Base-by-base conservation (phyloP, 495 filamentous ascomycete species). In the Penicillium cataractarum region DNA sequence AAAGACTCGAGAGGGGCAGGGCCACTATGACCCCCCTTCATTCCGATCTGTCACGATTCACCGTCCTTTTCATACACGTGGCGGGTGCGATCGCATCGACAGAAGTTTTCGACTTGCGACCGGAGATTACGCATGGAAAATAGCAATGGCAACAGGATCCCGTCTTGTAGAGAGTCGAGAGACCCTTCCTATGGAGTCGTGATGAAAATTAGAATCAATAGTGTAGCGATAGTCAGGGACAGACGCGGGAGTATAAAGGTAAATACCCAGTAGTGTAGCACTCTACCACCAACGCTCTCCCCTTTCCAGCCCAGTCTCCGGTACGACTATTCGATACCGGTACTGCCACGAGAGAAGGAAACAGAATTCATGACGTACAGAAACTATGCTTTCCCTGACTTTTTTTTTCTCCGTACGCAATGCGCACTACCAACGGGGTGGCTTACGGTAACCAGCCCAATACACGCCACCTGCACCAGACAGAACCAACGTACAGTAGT, bases 61-160 rank as follows among this genome's bases (percentile, higher is more conserved):
- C n/a, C n/a, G n/a, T n/a, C n/a, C n/a, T n/a, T 27, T 27, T 7
- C 19, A 37, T 21, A 56, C 65, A 67, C 65, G 61, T 67, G 65
- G 65, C 48, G 22, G n/a, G 52, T 54, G 31, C 42, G 39, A 55
- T 29, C 17, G 13, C 29, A 58, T 39, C 35, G 10, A 12, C 9
- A 2, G 7, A 6, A 33, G 4, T 26, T 46, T 26, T 9, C 17
- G 17, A 17, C 48, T 35, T 49, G 21, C n/a, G 29, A 37, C 13
- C 31, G 56, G 27, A 50, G 29, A 37, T 35, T 44, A 21, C 40
- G 12, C 8, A 21, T 21, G 40, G 40, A 10, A 44, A 2, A 22
- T 0, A 6, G 6, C 17, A 42, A 42, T 21, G 17, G 19, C 35
- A 13, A 4, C 13, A 15, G 7, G 1, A 7, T 9, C 12, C 7